These are phyloP conservation scores for Coemansia sp. DNA, from an alignment of 192 early-diverging fungal genomes.

Conservation along the genomic window DNA sequence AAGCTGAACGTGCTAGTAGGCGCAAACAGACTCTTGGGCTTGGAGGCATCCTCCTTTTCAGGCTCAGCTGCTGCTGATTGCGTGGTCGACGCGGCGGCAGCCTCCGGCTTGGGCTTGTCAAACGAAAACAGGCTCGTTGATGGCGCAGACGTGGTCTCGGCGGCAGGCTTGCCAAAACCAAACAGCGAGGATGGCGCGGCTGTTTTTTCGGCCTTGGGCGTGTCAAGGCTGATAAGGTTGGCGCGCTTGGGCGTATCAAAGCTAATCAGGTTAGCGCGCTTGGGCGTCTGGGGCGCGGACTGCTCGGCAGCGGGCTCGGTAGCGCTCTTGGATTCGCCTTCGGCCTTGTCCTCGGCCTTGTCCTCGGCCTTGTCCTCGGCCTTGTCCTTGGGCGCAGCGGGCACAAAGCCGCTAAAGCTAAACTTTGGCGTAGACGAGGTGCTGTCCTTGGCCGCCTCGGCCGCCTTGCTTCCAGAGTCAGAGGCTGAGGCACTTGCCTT, in stretches of 20 bases:
- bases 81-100: background rate
- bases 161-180: slow-evolving; percentile 1
- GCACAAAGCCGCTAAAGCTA: too few relatives aligned
- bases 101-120: background rate
- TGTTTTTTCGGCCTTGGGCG: background rate
- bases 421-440: slow-evolving; percentile 10
- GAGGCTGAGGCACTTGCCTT: background rate
- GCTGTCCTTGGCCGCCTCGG: too few relatives aligned
- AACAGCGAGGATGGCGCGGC: background rate
- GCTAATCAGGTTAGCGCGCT: background rate
- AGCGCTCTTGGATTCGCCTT: background rate
- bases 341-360: background rate
- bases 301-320: background rate
- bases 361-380: too few relatives aligned
- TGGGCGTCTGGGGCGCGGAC: background rate
- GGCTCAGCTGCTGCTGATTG: background rate
- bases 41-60: background rate
- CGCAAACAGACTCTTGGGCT: background rate
- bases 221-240: background rate
- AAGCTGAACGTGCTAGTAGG: slow-evolving; percentile 4
- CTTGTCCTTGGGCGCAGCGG: too few relatives aligned
- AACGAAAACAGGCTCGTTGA: background rate
- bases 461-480: background rate
- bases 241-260: background rate
- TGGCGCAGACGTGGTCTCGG: background rate